Conservation (phyloP, 169 alveolate genomes). For the Plasmodium knowlesi region DNA sequence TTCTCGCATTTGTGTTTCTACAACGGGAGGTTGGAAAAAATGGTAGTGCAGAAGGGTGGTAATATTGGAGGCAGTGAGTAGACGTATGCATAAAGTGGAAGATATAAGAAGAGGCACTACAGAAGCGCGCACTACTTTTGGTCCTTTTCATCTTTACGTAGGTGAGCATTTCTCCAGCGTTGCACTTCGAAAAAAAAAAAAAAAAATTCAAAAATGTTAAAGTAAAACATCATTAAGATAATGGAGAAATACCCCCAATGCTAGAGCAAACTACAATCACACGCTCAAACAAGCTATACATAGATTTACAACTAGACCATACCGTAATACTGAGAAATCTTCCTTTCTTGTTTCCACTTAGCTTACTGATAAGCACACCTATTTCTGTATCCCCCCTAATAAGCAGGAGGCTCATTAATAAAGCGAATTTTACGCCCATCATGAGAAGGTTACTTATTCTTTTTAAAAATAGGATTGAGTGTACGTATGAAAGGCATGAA, state of each 20-base stretch:
- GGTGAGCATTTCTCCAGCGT: slow-evolving; percentile 60
- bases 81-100: neutral
- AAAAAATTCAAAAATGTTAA: slow-evolving; percentile 2
- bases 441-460: neutral
- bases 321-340: slow-evolving; percentile 31
- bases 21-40: neutral
- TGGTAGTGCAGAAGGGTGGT: neutral
- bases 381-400: slow-evolving; percentile 3
- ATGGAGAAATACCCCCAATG: neutral
- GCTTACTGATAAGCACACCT: neutral
- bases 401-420: slow-evolving; percentile 6
- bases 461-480: neutral
- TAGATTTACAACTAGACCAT: neutral
- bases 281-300: neutral
- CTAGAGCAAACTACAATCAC: neutral
- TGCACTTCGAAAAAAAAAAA: slow-evolving; percentile 42
- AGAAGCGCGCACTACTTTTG: slow-evolving; percentile 1
- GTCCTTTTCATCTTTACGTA: slow-evolving; percentile 33
- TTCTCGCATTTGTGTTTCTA: slow-evolving; percentile 51
- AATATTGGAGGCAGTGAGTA: neutral
- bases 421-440: neutral
- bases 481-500: neutral
- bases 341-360: neutral
- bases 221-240: neutral
- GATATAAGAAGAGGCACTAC: neutral